Conservation (phyloP, 495 filamentous ascomycete species). For the Aspergillus conjunctus region DNA sequence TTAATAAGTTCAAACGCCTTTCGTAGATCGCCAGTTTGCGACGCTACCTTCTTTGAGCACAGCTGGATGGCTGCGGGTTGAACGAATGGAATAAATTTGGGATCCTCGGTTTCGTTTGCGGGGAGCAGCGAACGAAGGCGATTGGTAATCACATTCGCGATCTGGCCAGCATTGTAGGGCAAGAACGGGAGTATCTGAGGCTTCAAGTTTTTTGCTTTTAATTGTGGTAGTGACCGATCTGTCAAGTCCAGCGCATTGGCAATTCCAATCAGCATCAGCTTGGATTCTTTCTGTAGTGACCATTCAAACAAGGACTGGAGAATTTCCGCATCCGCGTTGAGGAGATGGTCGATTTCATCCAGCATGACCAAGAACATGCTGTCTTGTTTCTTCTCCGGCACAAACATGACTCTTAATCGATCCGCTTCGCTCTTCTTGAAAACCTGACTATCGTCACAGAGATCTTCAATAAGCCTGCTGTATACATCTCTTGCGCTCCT, state of each 20-base stretch:
- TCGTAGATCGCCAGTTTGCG: slow-evolving; percentile 89
- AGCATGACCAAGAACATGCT: slow-evolving; percentile 74
- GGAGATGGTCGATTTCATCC: slow-evolving; percentile 93
- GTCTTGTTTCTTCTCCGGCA: slow-evolving; percentile 46
- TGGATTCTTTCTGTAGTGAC: slow-evolving; percentile 77
- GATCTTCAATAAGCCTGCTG: slow-evolving; percentile 66
- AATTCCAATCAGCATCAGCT: slow-evolving; percentile 84
- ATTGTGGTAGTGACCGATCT: slow-evolving; percentile 88
- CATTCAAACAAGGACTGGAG: slow-evolving; percentile 92
- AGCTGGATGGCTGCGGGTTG: slow-evolving; percentile 92
- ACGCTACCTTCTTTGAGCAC: slow-evolving; percentile 89
- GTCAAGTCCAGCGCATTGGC: slow-evolving; percentile 96
- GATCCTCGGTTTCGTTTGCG: slow-evolving; percentile 44
- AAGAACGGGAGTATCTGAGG: slow-evolving; percentile 89
- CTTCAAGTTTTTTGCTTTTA: slow-evolving; percentile 89
- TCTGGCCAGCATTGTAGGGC: slow-evolving; percentile 88
- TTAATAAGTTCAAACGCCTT: slow-evolving; percentile 95
- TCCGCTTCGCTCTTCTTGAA: slow-evolving; percentile 57
- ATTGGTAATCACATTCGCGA: slow-evolving; percentile 80
- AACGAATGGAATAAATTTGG: slow-evolving; percentile 78
- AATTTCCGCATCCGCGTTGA: slow-evolving; percentile 80
- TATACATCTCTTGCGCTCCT: slow-evolving; percentile 82
- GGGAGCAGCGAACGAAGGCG: slow-evolving; percentile 74
- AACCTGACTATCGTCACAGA: slow-evolving; percentile 59
- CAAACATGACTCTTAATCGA: slow-evolving; percentile 63